Base-by-base conservation (phyloP, 2,329 filamentous ascomycete genomes). In the Sclerotinia subarctica region DNA sequence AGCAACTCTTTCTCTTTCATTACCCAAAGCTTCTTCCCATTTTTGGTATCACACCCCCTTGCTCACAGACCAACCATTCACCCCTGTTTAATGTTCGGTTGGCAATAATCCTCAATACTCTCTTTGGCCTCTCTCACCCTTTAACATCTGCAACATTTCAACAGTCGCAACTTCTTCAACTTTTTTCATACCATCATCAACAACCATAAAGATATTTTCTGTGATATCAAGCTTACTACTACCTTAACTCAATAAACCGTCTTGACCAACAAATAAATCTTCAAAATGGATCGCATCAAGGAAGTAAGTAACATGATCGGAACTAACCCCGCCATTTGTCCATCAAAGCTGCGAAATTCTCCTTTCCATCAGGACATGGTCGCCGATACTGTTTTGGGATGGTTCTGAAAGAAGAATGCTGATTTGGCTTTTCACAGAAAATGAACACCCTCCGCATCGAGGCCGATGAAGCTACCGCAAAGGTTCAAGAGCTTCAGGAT, bases 391-490 rank as follows among this genome's bases (percentile, higher is more conserved):
- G 21, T 35, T 44, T 24, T n/a, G 19, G 47, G 24, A 49, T 52
- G 66, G 65, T 32, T 32, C 15, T 26, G 29, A 49, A 29, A 54
- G 66, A 68, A 62, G 26, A 64, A 56, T 62, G 32, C 52, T 67
- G 71, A 66, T 70, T 66, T 38, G 17, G 49, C 24, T 24, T 29
- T 42, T 24, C 3, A 51, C 68, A 97, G 94, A 94, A 93, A 90
- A 94, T 97, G 92, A 91, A 91, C 84, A 86, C 90, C 81, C 93
- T 99, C 84, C 94, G 94, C 80, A 83, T 94, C 82, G 93, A 98
- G 87, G 91, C 93, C 78, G 95, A 98, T 78, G 91, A 95, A 79
- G 89, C 92, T 73, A 82, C 88, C 73, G 82, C 85, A 79, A 91
- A 94, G 83, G 90, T 90, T 73, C 92, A 97, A 79, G 94, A 98